These are phyloP conservation scores for Gossypium raimondii DNA, from an alignment of 345 rosid genomes.

Conservation along the genomic window DNA sequence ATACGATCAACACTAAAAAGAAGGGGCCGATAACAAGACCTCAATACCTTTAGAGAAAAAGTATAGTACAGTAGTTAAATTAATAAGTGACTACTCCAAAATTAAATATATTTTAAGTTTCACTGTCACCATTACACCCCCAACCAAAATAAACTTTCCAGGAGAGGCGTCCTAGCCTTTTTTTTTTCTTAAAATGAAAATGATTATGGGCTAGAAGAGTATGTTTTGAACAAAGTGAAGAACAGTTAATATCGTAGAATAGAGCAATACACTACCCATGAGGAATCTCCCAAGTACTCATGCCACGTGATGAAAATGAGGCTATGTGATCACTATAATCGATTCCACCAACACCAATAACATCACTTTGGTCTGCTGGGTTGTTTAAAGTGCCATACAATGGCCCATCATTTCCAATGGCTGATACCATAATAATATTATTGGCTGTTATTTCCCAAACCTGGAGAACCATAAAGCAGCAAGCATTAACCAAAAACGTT, in stretches of 20 bases:
- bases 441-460: slow-evolving; percentile 99
- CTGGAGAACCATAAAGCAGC: slow-evolving; percentile 38
- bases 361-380: slow-evolving; percentile 99
- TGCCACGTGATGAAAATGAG: slow-evolving; percentile 97
- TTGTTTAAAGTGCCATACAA: slow-evolving; percentile 95
- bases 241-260: slow-evolving; percentile 9
- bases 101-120: background rate
- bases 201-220: background rate
- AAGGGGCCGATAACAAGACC: background rate
- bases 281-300: slow-evolving; percentile 99
- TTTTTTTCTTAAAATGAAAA: background rate
- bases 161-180: background rate
- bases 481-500: slow-evolving; percentile 12
- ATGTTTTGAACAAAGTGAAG: background rate
- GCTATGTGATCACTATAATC: slow-evolving; percentile 97
- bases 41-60: background rate
- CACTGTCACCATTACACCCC: background rate
- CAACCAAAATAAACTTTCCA: background rate
- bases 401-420: slow-evolving; percentile 99
- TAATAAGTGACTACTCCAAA: background rate
- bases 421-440: slow-evolving; percentile 98
- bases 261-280: slow-evolving; percentile 63
- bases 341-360: slow-evolving; percentile 98
- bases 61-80: background rate
- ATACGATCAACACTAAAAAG: background rate